A percentile compares a stretch with the other conserved stretches of the same genome.
Conservation (phyloP, 2,329 filamentous ascomycete genomes). For the Epichloe amarillans region DNA sequence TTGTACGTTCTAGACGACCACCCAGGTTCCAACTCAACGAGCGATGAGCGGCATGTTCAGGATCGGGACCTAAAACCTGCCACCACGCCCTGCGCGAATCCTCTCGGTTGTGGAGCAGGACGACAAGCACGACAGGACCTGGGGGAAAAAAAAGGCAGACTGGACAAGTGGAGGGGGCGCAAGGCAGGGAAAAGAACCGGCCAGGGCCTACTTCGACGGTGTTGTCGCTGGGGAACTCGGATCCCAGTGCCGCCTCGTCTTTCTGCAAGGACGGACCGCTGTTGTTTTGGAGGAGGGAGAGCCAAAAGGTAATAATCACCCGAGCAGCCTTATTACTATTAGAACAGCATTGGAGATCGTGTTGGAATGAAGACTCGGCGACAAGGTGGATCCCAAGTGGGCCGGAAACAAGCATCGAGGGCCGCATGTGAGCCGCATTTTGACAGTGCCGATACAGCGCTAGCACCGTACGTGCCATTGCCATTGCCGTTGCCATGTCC, state of each 20-base stretch:
- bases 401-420: neutral
- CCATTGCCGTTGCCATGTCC: neutral
- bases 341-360: neutral
- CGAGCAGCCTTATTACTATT: neutral
- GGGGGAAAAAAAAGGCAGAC: neutral
- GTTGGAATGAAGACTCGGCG: constrained; percentile 1
- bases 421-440: neutral
- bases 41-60: neutral
- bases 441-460: neutral
- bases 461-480: neutral
- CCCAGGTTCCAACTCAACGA: neutral
- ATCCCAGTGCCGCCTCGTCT: neutral
- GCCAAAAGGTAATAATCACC: neutral
- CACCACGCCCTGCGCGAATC: neutral
- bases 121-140: too few relatives aligned
- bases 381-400: neutral
- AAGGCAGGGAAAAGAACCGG: neutral
- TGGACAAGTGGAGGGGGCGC: neutral
- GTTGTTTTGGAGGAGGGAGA: neutral
- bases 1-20: neutral
- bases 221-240: neutral
- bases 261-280: neutral
- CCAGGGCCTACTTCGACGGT: neutral
- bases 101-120: neutral
- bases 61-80: neutral